phyloP scores from a whole-genome alignment of 371 early-diverging fungal species.

The Apophysomyces variabilis region DNA sequence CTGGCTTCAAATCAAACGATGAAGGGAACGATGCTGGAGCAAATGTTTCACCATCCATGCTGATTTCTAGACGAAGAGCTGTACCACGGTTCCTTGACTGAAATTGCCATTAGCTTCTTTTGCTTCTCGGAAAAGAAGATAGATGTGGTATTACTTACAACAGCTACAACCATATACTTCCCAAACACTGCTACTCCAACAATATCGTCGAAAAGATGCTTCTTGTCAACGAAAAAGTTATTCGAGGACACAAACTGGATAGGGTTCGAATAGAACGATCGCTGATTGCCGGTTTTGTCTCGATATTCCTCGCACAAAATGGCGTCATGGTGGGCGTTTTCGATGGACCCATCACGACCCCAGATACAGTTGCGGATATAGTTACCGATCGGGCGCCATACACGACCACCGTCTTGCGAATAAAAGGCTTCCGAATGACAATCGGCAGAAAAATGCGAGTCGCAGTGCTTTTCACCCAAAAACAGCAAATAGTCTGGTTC shows the following conservation, averaged over 20 bases:
- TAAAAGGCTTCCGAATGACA: conserved; percentile 79
- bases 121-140: neutral
- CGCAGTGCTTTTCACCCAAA: conserved; percentile 68
- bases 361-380: conserved; percentile 82
- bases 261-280: conserved; percentile 44
- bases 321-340: conserved; percentile 45
- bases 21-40: conserved; percentile 79
- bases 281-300: conserved; percentile 65
- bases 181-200: conserved; percentile 81
- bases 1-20: conserved; percentile 53
- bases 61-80: conserved; percentile 67
- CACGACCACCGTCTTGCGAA: conserved; percentile 72
- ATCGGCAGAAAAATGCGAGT: conserved; percentile 27
- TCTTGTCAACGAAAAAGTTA: conserved; percentile 58
- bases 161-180: conserved; percentile 85
- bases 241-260: conserved; percentile 59
- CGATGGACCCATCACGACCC: conserved; percentile 69
- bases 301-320: conserved; percentile 76
- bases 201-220: conserved; percentile 63
- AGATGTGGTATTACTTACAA: conserved; percentile 34
- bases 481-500: conserved; percentile 80
- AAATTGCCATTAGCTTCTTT: conserved; percentile 8
- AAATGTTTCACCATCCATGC: conserved; percentile 76
- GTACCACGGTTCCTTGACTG: conserved; percentile 47
- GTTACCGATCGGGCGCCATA: conserved; percentile 71